Conservation (phyloP, 768 basidiomycete genomes). For the Kwoniella pini region DNA sequence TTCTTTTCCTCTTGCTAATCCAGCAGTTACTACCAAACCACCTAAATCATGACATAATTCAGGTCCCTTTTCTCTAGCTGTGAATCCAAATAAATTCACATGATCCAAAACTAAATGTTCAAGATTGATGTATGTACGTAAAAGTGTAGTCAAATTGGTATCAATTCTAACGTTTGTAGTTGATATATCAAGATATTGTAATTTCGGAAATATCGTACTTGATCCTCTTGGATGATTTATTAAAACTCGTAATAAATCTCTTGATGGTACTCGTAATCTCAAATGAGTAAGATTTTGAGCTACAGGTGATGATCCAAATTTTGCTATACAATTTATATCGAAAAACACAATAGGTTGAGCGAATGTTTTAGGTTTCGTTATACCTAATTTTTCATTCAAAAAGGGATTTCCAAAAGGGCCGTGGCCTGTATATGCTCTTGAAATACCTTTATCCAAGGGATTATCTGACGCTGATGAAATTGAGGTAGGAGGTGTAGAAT, state of each 20-base stretch:
- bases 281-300: conserved; percentile 61
- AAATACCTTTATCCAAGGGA: conserved; percentile 21
- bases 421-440: conserved; percentile 47
- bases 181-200: conserved; percentile 73
- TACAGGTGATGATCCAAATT: conserved; percentile 59
- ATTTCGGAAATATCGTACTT: conserved; percentile 56
- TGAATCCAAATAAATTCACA: conserved; percentile 62
- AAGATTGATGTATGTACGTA: conserved; percentile 61
- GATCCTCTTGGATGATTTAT: conserved; percentile 25
- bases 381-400: conserved; percentile 44
- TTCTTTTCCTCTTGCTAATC: conserved; percentile 65
- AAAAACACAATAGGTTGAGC: conserved; percentile 91
- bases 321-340: conserved; percentile 61
- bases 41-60: conserved; percentile 68
- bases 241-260: conserved; percentile 50
- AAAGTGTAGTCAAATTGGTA: conserved; percentile 55
- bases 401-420: conserved; percentile 52
- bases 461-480: conserved; percentile 48
- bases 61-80: conserved; percentile 59
- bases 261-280: conserved; percentile 70
- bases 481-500: conserved; percentile 40
- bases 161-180: conserved; percentile 61
- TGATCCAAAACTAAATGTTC: conserved; percentile 71
- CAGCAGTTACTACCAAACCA: conserved; percentile 64
- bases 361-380: conserved; percentile 51